Percentiles rank a stretch among this genome's conserved stretches.
Conservation (phyloP, 257 asterid species). For the Haberlea rhodopensis region DNA sequence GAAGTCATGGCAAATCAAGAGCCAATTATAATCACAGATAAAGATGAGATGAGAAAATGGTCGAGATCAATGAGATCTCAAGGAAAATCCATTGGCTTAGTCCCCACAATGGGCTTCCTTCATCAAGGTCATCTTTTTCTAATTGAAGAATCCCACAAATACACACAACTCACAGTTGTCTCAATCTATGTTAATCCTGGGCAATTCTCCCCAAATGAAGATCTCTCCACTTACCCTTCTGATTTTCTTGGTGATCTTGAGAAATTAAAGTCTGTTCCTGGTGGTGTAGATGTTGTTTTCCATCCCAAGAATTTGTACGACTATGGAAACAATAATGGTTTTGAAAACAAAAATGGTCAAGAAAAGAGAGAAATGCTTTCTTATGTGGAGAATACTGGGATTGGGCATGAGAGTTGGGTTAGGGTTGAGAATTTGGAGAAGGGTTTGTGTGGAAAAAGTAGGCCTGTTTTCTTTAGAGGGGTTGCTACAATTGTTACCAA, state of each 20-base stretch:
- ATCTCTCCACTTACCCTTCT: conserved; percentile 88
- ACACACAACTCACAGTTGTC: conserved; percentile 57
- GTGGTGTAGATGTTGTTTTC: conserved; percentile 81
- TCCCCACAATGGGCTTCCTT: conserved; percentile 94
- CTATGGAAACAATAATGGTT: conserved; percentile 35
- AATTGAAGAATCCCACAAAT: conserved; percentile 54
- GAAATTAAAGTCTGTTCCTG: conserved; percentile 49
- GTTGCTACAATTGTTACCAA: conserved; percentile 89
- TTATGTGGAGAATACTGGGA: conserved; percentile 59
- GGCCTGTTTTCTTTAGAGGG: conserved; percentile 92
- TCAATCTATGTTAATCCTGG: conserved; percentile 90
- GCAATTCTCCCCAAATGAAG: conserved; percentile 89
- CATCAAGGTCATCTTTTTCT: conserved; percentile 90
- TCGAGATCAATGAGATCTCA: conserved; percentile 58
- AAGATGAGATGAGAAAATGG: conserved; percentile 79
- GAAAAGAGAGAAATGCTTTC: conserved; percentile 42
- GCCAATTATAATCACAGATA: conserved; percentile 56
- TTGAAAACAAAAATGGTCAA: not conserved
- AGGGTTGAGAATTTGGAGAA: conserved; percentile 73
- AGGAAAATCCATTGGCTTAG: conserved; percentile 68
- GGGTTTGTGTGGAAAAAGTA: conserved; percentile 82
- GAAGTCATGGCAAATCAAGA: conserved; percentile 45
- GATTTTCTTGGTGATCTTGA: conserved; percentile 75
- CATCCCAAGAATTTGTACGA: conserved; percentile 72
- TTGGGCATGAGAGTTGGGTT: conserved; percentile 88